These are phyloP conservation scores for Hypoxylon crocopeplum DNA, from an alignment of 495 filamentous ascomycete species.

Conservation along the genomic window DNA sequence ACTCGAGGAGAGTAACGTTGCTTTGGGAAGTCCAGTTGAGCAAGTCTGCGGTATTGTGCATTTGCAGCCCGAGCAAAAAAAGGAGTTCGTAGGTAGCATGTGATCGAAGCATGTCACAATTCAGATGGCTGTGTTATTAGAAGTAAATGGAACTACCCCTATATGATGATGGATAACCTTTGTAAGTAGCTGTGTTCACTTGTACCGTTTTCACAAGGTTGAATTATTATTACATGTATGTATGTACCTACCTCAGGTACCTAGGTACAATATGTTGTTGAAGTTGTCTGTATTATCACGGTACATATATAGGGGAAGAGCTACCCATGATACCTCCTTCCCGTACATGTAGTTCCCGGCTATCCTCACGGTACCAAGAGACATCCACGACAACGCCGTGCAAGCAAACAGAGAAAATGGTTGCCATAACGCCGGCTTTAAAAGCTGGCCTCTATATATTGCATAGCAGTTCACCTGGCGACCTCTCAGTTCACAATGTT, in stretches of 20 bases:
- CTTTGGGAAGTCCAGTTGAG: slow-evolving; percentile 18
- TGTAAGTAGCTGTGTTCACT: slow-evolving; percentile 19
- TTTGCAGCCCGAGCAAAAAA: slow-evolving; percentile 33
- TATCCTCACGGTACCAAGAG: no score
- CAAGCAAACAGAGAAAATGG: no score
- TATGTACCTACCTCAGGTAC: no score
- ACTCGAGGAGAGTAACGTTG: slow-evolving; percentile 16
- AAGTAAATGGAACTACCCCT: slow-evolving; percentile 22
- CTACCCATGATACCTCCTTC: no score
- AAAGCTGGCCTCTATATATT: no score
- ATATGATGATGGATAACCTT: slow-evolving; percentile 15
- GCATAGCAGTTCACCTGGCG: no score
- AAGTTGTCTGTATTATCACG: slow-evolving; percentile 7
- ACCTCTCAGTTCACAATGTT: no score
- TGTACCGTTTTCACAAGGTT: slow-evolving; percentile 10
- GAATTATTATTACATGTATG: no score
- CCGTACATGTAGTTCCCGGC: no score
- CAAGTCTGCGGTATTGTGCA: slow-evolving; percentile 30
- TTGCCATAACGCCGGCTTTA: no score
- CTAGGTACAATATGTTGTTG: slow-evolving; percentile 6
- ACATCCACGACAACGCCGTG: no score
- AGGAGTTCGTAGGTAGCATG: slow-evolving; percentile 38
- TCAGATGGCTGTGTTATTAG: slow-evolving; percentile 26
- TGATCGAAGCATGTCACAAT: slow-evolving; percentile 20
- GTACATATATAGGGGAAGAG: slow-evolving; percentile 7